phyloP scores from a whole-genome alignment of 176 grass and related monocot species.

The Cenchrus americanus region DNA sequence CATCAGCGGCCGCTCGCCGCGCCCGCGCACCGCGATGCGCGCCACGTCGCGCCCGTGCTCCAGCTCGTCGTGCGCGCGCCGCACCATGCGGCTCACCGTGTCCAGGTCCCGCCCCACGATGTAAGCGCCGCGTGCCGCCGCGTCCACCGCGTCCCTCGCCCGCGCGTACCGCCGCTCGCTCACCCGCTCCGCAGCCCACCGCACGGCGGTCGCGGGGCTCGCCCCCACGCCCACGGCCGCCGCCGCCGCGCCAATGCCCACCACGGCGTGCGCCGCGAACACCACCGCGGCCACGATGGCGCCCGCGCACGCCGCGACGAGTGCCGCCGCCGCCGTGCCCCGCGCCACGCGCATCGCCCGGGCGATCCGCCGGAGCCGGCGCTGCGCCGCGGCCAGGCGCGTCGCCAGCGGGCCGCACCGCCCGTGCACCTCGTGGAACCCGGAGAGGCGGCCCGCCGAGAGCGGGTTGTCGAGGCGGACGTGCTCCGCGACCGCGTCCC shows the following conservation, averaged over 20 bases:
- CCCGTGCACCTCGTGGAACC: constrained; percentile 52
- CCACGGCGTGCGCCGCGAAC: constrained; percentile 48
- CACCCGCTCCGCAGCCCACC: constrained; percentile 3
- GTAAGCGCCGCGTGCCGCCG: constrained; percentile 77
- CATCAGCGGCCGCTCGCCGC: constrained; percentile 47
- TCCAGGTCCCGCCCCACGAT: constrained; percentile 84
- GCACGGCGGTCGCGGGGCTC: not conserved
- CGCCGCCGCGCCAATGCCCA: constrained; percentile 45
- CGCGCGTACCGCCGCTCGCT: constrained; percentile 14
- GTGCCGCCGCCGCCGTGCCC: constrained; percentile 35
- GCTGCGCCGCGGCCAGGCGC: constrained; percentile 40
- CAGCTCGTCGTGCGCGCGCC: constrained; percentile 79
- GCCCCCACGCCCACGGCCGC: constrained; percentile 2
- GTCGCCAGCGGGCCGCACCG: constrained; percentile 49
- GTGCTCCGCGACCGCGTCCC: constrained; percentile 42
- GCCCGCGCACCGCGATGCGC: constrained; percentile 51
- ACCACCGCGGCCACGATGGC: constrained; percentile 40
- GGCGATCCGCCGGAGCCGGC: constrained; percentile 35
- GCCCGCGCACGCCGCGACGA: constrained; percentile 43
- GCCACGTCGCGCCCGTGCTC: constrained; percentile 85
- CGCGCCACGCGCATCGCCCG: constrained; percentile 19
- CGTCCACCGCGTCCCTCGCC: constrained; percentile 52
- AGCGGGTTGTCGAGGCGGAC: constrained; percentile 66
- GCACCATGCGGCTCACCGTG: constrained; percentile 82
- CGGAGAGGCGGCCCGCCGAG: constrained; percentile 37